These are phyloP conservation scores for Scheffersomyces amazonensis DNA, from an alignment of 805 yeast species.

Conservation along the genomic window DNA sequence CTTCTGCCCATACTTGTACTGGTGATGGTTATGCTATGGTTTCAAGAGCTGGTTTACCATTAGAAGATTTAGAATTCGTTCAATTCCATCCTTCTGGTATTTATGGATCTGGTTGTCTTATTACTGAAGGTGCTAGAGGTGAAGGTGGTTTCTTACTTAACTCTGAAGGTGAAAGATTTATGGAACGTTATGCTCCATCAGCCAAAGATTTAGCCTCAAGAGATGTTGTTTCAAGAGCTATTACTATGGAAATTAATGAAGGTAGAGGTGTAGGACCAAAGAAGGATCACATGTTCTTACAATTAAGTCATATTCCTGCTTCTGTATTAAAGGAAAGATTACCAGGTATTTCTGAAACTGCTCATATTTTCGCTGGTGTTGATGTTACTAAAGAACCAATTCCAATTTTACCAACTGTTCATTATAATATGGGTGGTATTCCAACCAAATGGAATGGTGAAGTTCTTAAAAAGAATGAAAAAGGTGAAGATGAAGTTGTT, in stretches of 20 bases:
- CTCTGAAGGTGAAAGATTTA: constrained; percentile 98
- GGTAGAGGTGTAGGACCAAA: constrained; percentile 99
- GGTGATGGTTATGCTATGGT: constrained; percentile 99
- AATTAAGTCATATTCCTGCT: constrained; percentile 91
- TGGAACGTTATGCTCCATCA: constrained; percentile 99
- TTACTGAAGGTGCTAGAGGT: constrained; percentile 99
- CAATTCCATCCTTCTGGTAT: constrained; percentile 99
- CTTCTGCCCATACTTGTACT: constrained; percentile 99
- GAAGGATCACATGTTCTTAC: constrained; percentile 93
- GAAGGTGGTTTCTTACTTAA: constrained; percentile 98
- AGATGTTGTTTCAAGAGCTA: constrained; percentile 97
- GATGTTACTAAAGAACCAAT: constrained; percentile 99
- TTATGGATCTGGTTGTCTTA: constrained; percentile 97
- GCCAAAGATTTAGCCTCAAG: constrained; percentile 98
- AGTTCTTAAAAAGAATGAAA: constrained; percentile 75
- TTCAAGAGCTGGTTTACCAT: constrained; percentile 95
- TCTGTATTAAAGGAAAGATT: constrained; percentile 89
- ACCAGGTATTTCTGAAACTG: constrained; percentile 99
- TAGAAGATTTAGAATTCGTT: constrained; percentile 95
- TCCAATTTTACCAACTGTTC: constrained; percentile 97
- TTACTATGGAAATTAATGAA: constrained; percentile 96
- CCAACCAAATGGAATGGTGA: constrained; percentile 98
- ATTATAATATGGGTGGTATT: constrained; percentile 99
- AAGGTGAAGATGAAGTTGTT: constrained; percentile 86
- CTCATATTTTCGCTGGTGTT: constrained; percentile 97